These are phyloP conservation scores for Pseudogymnoascus sp. DNA, from an alignment of 2,329 filamentous ascomycete genomes.

Conservation along the genomic window DNA sequence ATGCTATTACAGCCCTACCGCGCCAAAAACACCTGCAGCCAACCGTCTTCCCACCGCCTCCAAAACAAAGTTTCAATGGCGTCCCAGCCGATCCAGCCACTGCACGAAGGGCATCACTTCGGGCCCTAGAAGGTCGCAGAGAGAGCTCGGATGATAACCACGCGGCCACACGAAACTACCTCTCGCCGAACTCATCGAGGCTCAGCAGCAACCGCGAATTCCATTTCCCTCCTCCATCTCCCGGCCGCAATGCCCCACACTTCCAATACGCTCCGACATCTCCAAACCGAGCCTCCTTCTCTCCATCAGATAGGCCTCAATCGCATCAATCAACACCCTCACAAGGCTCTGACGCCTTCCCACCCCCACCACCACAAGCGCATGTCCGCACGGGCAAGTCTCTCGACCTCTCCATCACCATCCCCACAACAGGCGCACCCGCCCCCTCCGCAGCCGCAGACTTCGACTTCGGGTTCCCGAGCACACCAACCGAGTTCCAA, in stretches of 20 bases:
- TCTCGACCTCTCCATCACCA: conserved; percentile 21
- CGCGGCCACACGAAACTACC: conserved; percentile 32
- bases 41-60: conserved; percentile 32
- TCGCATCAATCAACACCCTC: conserved; percentile 17
- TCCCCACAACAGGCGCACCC: conserved; percentile 14
- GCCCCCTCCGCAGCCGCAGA: conserved; percentile 28
- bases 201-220: conserved; percentile 35
- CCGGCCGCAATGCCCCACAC: conserved; percentile 44
- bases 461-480: conserved; percentile 77
- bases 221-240: conserved; percentile 48
- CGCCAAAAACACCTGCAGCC: conserved; percentile 57
- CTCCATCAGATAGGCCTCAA: conserved; percentile 20
- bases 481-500: conserved; percentile 79
- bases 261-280: conserved; percentile 53
- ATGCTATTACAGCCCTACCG: conserved; percentile 75
- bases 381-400: conserved; percentile 19
- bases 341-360: conserved; percentile 14
- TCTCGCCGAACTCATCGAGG: conserved; percentile 20
- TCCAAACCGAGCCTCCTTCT: conserved; percentile 29
- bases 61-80: neutral
- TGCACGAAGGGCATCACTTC: conserved; percentile 41
- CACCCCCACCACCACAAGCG: conserved; percentile 14
- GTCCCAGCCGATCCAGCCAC: conserved; percentile 5
- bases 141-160: conserved; percentile 33
- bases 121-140: conserved; percentile 40